A percentile compares a stretch with the other conserved stretches of the same genome.
phyloP scores from a whole-genome alignment of 208 protist genomes.

The Tritrichomonas musculus region DNA sequence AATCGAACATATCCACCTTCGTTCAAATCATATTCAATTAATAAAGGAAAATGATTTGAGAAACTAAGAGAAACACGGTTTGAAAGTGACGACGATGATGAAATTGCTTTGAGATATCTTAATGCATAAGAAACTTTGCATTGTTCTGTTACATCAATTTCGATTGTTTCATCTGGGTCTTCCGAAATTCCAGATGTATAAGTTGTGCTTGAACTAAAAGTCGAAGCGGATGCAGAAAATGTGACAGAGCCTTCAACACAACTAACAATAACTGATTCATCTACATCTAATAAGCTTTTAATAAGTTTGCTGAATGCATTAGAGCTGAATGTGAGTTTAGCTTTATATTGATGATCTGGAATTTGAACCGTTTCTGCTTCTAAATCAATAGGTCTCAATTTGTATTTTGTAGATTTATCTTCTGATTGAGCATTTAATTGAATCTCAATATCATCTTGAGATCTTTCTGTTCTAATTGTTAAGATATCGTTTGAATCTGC shows the following conservation, averaged over 20 bases:
- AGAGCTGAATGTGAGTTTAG: background rate
- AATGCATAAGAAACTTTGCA: conserved; percentile 9
- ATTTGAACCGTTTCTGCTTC: background rate
- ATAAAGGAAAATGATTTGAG: background rate
- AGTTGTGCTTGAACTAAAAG: background rate
- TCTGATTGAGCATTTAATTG: background rate
- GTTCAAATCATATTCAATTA: background rate
- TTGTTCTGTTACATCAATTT: background rate
- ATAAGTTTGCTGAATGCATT: background rate
- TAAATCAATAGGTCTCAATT: background rate
- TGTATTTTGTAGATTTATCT: background rate
- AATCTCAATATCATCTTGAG: background rate
- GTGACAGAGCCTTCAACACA: background rate
- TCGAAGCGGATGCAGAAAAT: background rate
- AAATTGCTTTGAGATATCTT: conserved; percentile 11
- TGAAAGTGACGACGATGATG: background rate
- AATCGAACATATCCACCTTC: conserved; percentile 6
- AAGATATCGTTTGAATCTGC: background rate
- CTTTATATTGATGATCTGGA: background rate
- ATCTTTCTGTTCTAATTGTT: background rate
- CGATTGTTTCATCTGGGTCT: background rate
- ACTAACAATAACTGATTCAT: background rate
- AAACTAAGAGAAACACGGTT: background rate
- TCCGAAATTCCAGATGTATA: background rate
- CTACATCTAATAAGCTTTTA: background rate